Base-by-base conservation (phyloP, 2,329 filamentous ascomycete genomes). In the Neophaeococcomyces mojaviensis region DNA sequence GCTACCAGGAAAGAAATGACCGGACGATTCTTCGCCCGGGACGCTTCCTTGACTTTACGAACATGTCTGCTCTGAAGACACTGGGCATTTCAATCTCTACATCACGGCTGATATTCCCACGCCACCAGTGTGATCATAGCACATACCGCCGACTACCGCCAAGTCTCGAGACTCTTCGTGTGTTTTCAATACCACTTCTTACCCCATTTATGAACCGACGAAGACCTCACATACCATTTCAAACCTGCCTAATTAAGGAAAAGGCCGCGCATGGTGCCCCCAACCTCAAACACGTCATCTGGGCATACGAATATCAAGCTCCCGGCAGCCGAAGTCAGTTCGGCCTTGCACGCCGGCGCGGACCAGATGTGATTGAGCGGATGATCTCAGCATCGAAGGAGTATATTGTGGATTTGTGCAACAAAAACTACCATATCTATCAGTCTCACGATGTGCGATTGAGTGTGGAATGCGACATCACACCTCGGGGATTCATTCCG, bases 401-500 rank as follows among this genome's bases (percentile, higher is more conserved):
- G 20, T 38, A 42, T 4, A 50, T 57, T 48, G 36, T 45, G 16
- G 45, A 46, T 13, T 49, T 48, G 37, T 55, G 53, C 46, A 49
- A 44, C 35, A 50, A 54, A 31, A 33, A 52, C 20, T 48, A 49
- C 32, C 47, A 47, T 10, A 39, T 49, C 13, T 53, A 49, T 33
- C 46, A 48, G 13, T 22, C n/a, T 13, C 2, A 32, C 35, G n/a
- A 18, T 4, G 20, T 46, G 3, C 41, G 24, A 8, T 8, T 44
- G 3, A 32, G 19, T 12, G 16, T 39, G 13, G 43, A 51, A 47
- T 34, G 43, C 44, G 20, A 44, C 45, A 6, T 51, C 51, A 26
- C 48, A 47, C 33, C 46, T 51, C 24, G 49, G 47, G 55, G 55
- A 4, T 57, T 53, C 32, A 57, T 57, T 20, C 55, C 55, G n/a